Percentiles rank a stretch among this genome's conserved stretches.
These are phyloP conservation scores for Eustoma russellianum DNA, from an alignment of 257 asterid species.

Conservation along the genomic window DNA sequence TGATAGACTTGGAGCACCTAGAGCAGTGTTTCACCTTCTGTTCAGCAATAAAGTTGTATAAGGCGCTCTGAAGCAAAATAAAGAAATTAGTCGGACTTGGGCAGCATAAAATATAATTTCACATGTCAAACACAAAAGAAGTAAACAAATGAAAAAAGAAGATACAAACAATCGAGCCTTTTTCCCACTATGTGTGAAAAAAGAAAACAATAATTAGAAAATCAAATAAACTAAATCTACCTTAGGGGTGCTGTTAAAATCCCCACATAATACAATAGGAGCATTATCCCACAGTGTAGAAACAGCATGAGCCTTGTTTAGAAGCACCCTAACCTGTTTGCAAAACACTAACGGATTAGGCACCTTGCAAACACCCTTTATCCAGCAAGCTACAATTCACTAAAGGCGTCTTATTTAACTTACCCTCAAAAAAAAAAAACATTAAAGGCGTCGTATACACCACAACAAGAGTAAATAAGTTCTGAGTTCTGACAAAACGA, in stretches of 20 bases:
- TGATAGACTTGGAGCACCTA: conserved; percentile 7
- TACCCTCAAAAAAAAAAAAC: no score
- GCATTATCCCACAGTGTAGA: conserved; percentile 91
- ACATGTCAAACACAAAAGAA: conserved; percentile 4
- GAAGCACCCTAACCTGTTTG: conserved; percentile 78
- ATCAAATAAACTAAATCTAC: conserved; percentile 18
- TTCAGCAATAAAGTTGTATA: conserved; percentile 71
- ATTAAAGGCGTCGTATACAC: no score
- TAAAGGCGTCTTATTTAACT: no score
- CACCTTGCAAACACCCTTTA: no score
- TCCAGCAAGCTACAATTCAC: no score
- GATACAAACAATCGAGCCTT: no score
- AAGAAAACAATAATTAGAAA: conserved; percentile 6
- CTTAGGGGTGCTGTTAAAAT: conserved; percentile 93
- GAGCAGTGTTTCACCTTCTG: conserved; percentile 43
- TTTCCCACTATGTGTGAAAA: conserved; percentile 8
- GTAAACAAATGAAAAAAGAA: conserved; percentile 5
- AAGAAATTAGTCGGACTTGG: conserved; percentile 5
- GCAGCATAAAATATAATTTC: conserved; percentile 13
- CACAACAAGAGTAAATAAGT: background rate
- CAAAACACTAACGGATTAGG: conserved; percentile 1
- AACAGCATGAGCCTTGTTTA: conserved; percentile 62
- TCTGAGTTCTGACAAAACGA: background rate
- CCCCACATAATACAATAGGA: conserved; percentile 84
- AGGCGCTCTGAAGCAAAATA: conserved; percentile 59